phyloP scores from a whole-genome alignment of 768 basidiomycete genomes.

The Phlebiopsis gigantea region DNA sequence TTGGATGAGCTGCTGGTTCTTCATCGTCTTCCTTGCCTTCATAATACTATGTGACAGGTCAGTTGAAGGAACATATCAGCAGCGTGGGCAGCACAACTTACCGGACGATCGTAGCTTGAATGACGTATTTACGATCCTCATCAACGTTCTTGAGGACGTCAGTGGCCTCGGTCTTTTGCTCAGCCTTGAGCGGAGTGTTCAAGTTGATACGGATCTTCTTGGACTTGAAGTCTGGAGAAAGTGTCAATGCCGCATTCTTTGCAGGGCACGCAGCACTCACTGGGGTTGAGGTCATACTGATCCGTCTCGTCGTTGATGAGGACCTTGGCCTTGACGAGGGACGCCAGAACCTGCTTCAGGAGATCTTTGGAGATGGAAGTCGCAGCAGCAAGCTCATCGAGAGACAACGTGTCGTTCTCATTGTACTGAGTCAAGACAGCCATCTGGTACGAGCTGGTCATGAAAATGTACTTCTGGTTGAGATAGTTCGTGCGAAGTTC shows the following conservation, averaged over 20 bases:
- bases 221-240: conserved; percentile 69
- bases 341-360: conserved; percentile 60
- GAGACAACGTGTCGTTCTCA: conserved; percentile 77
- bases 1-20: conserved; percentile 85
- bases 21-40: conserved; percentile 95
- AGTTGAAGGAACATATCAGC: conserved; percentile 3
- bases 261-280: conserved; percentile 28
- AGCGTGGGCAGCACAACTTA: conserved; percentile 19
- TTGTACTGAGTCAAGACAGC: conserved; percentile 95
- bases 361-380: conserved; percentile 80
- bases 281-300: conserved; percentile 89
- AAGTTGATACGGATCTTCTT: conserved; percentile 93
- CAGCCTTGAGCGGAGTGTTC: conserved; percentile 90
- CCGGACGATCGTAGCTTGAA: conserved; percentile 92
- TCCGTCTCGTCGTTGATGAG: conserved; percentile 84
- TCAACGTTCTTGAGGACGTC: conserved; percentile 94
- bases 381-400: conserved; percentile 73
- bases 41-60: conserved; percentile 57
- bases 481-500: conserved; percentile 92
- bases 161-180: conserved; percentile 84
- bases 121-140: conserved; percentile 94
- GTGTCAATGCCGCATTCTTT: background rate
- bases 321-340: conserved; percentile 76
- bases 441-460: conserved; percentile 94
- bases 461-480: conserved; percentile 92